These are phyloP conservation scores for Aspergillus sp. DNA, from an alignment of 2,329 filamentous ascomycete species.

Conservation along the genomic window DNA sequence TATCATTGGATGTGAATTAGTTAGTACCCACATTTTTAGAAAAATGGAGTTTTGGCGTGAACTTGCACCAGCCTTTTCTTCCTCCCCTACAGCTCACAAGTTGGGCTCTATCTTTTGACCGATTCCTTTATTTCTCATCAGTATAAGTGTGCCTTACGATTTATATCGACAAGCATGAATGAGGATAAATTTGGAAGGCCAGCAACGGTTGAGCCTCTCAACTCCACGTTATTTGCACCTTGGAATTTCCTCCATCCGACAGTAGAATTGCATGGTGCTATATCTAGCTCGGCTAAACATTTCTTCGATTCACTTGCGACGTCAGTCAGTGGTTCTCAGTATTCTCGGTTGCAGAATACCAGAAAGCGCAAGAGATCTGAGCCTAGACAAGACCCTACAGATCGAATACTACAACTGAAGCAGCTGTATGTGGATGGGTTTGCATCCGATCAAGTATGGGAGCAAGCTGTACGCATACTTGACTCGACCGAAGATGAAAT, in stretches of 20 bases:
- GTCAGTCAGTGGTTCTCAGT: constrained; percentile 65
- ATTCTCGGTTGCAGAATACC: constrained; percentile 56
- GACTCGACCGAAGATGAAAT: constrained; percentile 52
- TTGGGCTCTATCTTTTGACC: too few species aligned
- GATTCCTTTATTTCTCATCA: too few species aligned
- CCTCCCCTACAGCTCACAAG: too few species aligned
- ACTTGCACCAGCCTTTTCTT: too few species aligned
- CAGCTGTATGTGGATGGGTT: constrained; percentile 84
- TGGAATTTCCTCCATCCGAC: constrained; percentile 71
- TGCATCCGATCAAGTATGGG: constrained; percentile 82
- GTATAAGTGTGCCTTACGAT: too few species aligned
- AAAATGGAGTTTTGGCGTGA: too few species aligned
- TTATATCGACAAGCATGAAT: not conserved
- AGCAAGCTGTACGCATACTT: constrained; percentile 81
- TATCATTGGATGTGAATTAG: too few species aligned
- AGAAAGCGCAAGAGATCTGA: constrained; percentile 68
- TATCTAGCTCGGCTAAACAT: constrained; percentile 67
- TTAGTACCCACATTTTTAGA: too few species aligned
- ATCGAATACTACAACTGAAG: constrained; percentile 62
- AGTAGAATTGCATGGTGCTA: constrained; percentile 56
- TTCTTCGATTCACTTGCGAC: constrained; percentile 71
- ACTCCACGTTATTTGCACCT: constrained; percentile 49
- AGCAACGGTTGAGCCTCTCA: constrained; percentile 7
- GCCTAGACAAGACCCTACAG: constrained; percentile 37
- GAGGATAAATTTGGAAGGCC: not conserved